Evolutionary conservation across 2,329 filamentous ascomycete species (phyloP), one percentile per base, ranked within the genome.

Genomic region (Sclerotinia spermophila): DNA sequence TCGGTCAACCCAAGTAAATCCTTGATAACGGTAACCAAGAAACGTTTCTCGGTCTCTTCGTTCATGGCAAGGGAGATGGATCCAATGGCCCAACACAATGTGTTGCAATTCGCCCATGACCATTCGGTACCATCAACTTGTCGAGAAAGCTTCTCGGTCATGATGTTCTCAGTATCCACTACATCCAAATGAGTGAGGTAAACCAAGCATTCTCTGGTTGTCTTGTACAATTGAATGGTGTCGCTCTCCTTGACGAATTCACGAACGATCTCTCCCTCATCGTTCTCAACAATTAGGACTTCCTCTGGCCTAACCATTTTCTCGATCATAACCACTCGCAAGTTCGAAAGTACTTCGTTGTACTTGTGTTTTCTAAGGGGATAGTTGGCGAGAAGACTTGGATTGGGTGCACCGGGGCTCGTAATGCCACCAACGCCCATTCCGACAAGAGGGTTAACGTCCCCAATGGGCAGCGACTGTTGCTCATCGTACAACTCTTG

Each of bases 21-120:
- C 83, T 99, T 99, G 78, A 99, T 99, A 69, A 99, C 96, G 0
- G 96, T 99, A 65, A 99, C 96, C 56, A 99, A 84, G 85, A 99
- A 99, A 17, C 96, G 89, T 85, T 99, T 99, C 82, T 99, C 96
- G 0, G 96, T 99, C 81, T 99, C 96, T 79, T 99, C 96, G 79
- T 97, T 99, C 96, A 99, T 99, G 67, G 96, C 96, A 70, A 97
- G 89, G 1, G 96, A 99, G 76, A 99, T 99, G 17, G 96, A 99
- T 55, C 96, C 96, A 77, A 99, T 99, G 42, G 96, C 96, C 96
- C 96, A 99, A 85, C 96, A 99, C 64, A 99, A 89, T 8, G 97
- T 97, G 83, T 99, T 99, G 89, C 96, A 99, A 83, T 99, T 99
- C 74, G 94, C 93, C 96, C 96, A 99, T 10, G 96, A 99, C 96